phyloP scores from a whole-genome alignment of 2,329 filamentous ascomycete genomes.

The Macrophomina pseudophaseolina region DNA sequence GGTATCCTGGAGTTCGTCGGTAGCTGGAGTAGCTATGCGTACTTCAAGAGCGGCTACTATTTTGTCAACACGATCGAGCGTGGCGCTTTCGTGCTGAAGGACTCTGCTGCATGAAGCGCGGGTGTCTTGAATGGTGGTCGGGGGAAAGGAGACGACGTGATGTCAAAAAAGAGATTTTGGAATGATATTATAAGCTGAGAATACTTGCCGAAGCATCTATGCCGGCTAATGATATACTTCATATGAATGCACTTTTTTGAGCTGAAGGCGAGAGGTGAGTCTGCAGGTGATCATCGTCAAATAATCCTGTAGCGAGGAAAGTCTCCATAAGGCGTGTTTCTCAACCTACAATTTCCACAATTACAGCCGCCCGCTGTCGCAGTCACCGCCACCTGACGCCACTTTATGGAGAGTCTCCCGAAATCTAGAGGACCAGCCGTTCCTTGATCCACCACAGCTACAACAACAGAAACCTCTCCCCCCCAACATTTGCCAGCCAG shows the following conservation, averaged over 20 bases:
- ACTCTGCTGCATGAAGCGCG: background rate
- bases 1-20: constrained; percentile 51
- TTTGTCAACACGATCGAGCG: constrained; percentile 49
- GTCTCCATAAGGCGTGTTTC: no score
- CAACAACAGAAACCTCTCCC: no score
- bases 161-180: background rate
- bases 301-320: no score
- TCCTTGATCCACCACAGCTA: no score
- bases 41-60: constrained; percentile 47
- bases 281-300: no score
- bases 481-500: no score
- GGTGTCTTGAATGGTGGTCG: background rate
- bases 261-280: no score
- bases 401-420: no score
- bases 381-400: no score
- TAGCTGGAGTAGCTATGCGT: constrained; percentile 50
- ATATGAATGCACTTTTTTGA: background rate
- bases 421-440: no score
- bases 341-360: no score
- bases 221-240: background rate
- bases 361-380: no score
- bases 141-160: background rate
- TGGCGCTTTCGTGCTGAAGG: constrained; percentile 45
- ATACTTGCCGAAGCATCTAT: background rate
- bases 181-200: background rate